phyloP scores from a whole-genome alignment of 106 monocot genomes.

The Cymbidium sinense region DNA sequence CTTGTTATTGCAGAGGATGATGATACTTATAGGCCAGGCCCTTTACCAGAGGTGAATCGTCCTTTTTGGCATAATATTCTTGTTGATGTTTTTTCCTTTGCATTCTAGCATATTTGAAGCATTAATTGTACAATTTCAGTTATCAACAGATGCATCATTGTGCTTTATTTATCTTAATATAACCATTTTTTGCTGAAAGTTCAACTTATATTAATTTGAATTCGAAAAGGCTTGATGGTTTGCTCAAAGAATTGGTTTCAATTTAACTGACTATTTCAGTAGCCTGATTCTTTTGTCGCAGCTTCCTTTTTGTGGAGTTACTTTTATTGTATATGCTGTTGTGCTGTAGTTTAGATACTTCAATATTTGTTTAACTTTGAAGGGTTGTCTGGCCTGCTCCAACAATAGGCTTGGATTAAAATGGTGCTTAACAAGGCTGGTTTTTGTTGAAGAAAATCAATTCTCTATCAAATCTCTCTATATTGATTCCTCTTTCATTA shows the following conservation, averaged over 20 bases:
- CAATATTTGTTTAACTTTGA: background rate
- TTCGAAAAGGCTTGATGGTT: background rate
- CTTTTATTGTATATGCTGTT: no score
- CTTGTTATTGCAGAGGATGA: constrained; percentile 97
- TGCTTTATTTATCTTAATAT: background rate
- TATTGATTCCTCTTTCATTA: no score
- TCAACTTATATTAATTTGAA: background rate
- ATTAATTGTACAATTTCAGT: background rate
- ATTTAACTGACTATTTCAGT: constrained; percentile 2
- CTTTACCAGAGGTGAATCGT: constrained; percentile 46
- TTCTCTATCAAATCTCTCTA: background rate
- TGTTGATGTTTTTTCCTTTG: background rate
- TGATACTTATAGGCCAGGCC: constrained; percentile 76
- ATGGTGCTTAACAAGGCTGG: background rate
- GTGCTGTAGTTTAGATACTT: no score
- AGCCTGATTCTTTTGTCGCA: background rate
- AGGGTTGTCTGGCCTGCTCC: background rate
- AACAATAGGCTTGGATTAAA: background rate
- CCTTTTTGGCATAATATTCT: background rate
- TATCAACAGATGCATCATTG: background rate
- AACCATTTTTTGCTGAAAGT: background rate
- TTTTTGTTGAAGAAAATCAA: background rate
- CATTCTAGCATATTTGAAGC: background rate
- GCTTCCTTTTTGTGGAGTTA: no score
- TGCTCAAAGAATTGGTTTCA: background rate